Conservation (phyloP, 176 grass and related monocot genomes). For the Thinopyrum elongatum region DNA sequence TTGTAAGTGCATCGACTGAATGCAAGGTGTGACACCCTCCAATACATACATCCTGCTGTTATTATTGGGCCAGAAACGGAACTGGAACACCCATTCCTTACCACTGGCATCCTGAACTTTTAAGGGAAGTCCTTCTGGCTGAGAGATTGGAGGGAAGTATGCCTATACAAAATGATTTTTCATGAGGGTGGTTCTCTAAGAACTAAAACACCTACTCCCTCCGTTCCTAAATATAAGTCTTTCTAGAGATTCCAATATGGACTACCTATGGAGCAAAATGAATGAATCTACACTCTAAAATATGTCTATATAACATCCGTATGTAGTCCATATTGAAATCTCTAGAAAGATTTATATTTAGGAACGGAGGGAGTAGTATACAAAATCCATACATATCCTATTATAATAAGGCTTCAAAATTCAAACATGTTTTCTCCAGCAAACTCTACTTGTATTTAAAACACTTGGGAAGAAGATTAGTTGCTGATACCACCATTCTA, state of each 20-base stretch:
- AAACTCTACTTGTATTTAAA: not conserved
- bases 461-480: not conserved
- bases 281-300: no score
- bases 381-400: not conserved
- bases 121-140: conserved; percentile 93
- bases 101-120: conserved; percentile 93
- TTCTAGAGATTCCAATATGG: no score
- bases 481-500: not conserved
- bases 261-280: no score
- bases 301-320: no score
- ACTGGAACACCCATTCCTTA: conserved; percentile 99
- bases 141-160: conserved; percentile 92
- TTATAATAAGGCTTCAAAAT: not conserved
- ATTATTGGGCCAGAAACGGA: conserved; percentile 99
- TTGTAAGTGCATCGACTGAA: conserved; percentile 97
- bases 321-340: no score
- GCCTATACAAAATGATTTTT: conserved; percentile 50
- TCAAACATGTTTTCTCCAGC: not conserved
- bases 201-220: not conserved
- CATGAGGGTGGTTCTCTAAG: not conserved
- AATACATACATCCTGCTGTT: conserved; percentile 99
- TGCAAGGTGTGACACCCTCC: conserved; percentile 97
- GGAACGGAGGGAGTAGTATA: not conserved
- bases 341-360: no score
- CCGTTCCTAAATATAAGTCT: no score